Conservation (phyloP, 192 early-diverging fungal species). For the Gorgonomyces haynaldii region DNA sequence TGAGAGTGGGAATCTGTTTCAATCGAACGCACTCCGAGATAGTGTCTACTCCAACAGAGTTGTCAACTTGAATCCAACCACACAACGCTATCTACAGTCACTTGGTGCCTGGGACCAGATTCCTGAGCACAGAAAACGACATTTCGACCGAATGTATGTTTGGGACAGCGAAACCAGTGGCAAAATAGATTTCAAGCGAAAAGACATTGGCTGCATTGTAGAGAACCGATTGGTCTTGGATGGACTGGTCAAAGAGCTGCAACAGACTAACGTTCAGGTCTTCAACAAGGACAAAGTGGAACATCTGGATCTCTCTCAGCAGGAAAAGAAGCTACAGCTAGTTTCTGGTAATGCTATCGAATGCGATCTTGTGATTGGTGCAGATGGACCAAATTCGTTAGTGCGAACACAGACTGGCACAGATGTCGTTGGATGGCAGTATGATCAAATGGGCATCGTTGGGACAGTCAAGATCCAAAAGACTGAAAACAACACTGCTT, state of each 20-base stretch:
- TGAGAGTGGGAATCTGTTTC: conserved; percentile 69
- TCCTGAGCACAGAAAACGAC: conserved; percentile 40
- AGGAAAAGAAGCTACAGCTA: conserved; percentile 20
- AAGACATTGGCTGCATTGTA: conserved; percentile 66
- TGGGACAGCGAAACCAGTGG: conserved; percentile 67
- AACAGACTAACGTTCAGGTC: conserved; percentile 37
- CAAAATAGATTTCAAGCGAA: conserved; percentile 43
- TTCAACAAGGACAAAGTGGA: conserved; percentile 59
- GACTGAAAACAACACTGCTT: conserved; percentile 57
- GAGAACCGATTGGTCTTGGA: conserved; percentile 76
- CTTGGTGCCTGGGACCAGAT: conserved; percentile 48
- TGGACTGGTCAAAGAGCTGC: conserved; percentile 42
- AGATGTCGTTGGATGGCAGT: conserved; percentile 76
- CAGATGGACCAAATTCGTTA: conserved; percentile 78
- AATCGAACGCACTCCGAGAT: conserved; percentile 16
- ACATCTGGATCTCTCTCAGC: conserved; percentile 22
- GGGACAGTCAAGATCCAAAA: conserved; percentile 58
- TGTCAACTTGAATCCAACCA: conserved; percentile 63
- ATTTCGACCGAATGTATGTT: conserved; percentile 59
- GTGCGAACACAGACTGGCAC: conserved; percentile 77
- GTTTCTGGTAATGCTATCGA: not conserved
- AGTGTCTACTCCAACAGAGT: conserved; percentile 70
- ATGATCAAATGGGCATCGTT: conserved; percentile 74
- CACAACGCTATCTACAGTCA: conserved; percentile 43
- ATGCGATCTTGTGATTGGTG: conserved; percentile 47